Evolutionary conservation across 129 eudicot genomes (phyloP), one percentile per base, ranked within the genome.

Genomic region (Calendula officinalis): DNA sequence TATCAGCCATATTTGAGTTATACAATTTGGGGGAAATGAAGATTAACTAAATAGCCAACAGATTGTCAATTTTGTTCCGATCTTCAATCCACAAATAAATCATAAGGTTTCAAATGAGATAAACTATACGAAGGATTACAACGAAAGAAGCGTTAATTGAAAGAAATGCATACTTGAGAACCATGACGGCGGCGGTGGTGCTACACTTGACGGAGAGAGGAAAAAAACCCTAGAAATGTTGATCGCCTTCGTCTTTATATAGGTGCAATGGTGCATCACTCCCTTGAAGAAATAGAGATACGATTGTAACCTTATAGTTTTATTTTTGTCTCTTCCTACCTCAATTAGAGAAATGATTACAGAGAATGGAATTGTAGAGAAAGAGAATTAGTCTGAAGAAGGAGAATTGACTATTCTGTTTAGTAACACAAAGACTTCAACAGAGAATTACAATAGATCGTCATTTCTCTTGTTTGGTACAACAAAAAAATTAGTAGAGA

Each of bases 91-190:
- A 49, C 3, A 43, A 48, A 8, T 16, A 5, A 32, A 40, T 7
- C 13, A 63, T 11, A 3, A 54, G 2, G 13, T 6, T 17, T 13
- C 50, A 37, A 22, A 60, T 49, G 6, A 38, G 2, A 61, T 7
- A n/a, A 42, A 27, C 14, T 33, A 6, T 4, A 37, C 17, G 17
- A 52, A 33, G 2, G 27, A 0, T 3, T 13, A 9, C 4, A 8
- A 36, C 10, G 2, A 7, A 9, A 0, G 30, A 36, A 39, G 5
- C 12, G 10, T 0, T 14, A 40, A 3, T 55, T 32, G 22, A 52
- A 38, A 3, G 33, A 46, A 45, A 8, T 1, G 22, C 67, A 11
- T 84, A 84, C 91, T 84, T 84, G 68, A 84, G 86, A 75, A 84
- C 91, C 91, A 84, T 84, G 77, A 79, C 17, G 52, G 41, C 7